Conservation (phyloP, 2,329 filamentous ascomycete genomes). For the Decorospora gaudefroyi region DNA sequence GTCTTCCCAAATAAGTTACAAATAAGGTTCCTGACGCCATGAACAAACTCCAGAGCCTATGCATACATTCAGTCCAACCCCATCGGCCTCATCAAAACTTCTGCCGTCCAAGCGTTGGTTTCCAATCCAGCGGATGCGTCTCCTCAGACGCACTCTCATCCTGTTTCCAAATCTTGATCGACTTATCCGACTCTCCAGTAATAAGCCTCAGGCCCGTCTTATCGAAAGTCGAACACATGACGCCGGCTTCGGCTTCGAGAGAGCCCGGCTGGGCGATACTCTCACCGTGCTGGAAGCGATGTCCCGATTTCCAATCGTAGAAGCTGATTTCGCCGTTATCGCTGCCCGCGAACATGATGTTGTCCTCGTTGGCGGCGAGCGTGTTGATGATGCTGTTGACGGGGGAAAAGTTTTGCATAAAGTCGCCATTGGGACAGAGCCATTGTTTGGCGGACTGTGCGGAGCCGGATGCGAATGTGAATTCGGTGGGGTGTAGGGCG, state of each 20-base stretch:
- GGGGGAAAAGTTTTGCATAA: constrained; percentile 99
- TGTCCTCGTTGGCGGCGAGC: constrained; percentile 88
- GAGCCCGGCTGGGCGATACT: constrained; percentile 93
- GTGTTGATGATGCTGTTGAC: constrained; percentile 98
- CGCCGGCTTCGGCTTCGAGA: constrained; percentile 88
- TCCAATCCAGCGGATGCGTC: constrained; percentile 91
- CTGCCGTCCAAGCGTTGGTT: constrained; percentile 74
- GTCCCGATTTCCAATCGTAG: constrained; percentile 98
- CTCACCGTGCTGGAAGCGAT: constrained; percentile 87
- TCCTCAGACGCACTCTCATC: constrained; percentile 90
- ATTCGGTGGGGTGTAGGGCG: constrained; percentile 84
- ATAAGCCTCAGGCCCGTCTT: constrained; percentile 86
- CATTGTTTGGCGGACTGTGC: constrained; percentile 97
- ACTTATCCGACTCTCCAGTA: constrained; percentile 92
- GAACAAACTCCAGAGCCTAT: no score
- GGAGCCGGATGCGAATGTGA: constrained; percentile 92
- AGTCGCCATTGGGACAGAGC: constrained; percentile 96
- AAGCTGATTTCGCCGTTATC: constrained; percentile 97
- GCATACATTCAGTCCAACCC: neutral
- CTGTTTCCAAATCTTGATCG: constrained; percentile 92
- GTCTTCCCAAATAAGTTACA: no score
- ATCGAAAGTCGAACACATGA: constrained; percentile 95
- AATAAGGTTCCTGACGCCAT: no score
- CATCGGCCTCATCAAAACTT: constrained; percentile 57
- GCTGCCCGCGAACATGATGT: constrained; percentile 90